Evolutionary conservation across 2,329 filamentous ascomycete species (phyloP), one percentile per base, ranked within the genome.

Genomic region (Chaetomiaceae sp.): DNA sequence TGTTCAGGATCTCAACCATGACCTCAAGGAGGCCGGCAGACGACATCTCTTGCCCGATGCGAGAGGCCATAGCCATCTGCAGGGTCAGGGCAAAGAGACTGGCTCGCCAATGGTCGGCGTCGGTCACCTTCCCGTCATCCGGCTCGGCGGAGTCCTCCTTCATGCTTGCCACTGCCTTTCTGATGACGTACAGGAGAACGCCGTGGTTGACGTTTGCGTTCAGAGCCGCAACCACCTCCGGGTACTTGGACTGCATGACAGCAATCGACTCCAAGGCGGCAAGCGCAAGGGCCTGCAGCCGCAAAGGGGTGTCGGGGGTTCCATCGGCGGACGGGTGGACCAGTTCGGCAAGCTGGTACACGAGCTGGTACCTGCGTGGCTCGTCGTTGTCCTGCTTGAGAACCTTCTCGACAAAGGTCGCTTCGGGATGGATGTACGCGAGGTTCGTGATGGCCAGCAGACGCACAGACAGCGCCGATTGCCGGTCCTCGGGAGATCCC

Each of bases 201-300:
- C 94, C 95, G 64, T 99, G 95, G 64, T 95, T 97, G 34, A 97
- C 92, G 62, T 92, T 96, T 50, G 95, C 89, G 64, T 91, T 95
- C 38, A 99, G 75, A n/a, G 94, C 91, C 38, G 89, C 85, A 59
- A 91, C 85, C 22, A 99, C 87, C 67, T 99, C 94, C 31, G 83
- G 75, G 27, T 86, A 82, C 65, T 90, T 91, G 53, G 79, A 75
- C 63, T 88, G 86, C 66, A 89, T 89, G 65, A 84, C 87, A 6
- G 89, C 84, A 53, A 99, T 78, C n/a, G 89, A 88, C 67, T 96
- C 91, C 47, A 99, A 76, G 1, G 92, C 81, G 47, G 83, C 81
- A 48, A 99, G 76, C 7, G 90, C 88, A 55, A 91, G 83, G 2
- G 89, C 89, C 69, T 97, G 92, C 20, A 95, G 75, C 70, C 85